Conservation (phyloP, 805 yeast genomes). For the Wilhelminamyces savonicus region DNA sequence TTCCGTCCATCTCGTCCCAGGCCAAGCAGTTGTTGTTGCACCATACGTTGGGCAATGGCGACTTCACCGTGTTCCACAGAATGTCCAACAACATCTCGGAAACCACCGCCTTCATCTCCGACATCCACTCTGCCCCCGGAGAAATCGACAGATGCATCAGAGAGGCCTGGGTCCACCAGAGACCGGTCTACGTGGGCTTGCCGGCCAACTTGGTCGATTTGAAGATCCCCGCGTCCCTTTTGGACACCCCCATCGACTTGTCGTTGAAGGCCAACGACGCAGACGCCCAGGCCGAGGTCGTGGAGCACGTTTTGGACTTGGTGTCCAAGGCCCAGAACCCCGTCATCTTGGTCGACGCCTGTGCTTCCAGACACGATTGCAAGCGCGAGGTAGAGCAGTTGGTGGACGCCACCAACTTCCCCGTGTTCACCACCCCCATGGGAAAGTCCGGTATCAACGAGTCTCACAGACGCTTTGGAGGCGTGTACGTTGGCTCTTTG, state of each 20-base stretch:
- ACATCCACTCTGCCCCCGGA: conserved; percentile 58
- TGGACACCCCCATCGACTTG: conserved; percentile 63
- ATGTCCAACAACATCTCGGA: conserved; percentile 72
- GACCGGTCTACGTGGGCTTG: conserved; percentile 78
- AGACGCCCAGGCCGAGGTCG: conserved; percentile 59
- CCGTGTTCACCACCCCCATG: conserved; percentile 84
- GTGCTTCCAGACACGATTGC: conserved; percentile 74
- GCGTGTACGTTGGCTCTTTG: conserved; percentile 81
- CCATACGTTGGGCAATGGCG: conserved; percentile 82
- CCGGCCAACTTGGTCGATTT: conserved; percentile 78
- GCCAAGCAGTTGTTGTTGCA: conserved; percentile 68
- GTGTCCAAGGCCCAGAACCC: conserved; percentile 61
- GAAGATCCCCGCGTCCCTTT: conserved; percentile 47
- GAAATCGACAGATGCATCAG: conserved; percentile 71
- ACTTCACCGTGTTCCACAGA: conserved; percentile 69
- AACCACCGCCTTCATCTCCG: conserved; percentile 59
- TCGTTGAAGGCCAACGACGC: conserved; percentile 50
- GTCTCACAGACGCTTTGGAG: conserved; percentile 57
- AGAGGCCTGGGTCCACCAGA: conserved; percentile 62
- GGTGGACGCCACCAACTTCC: conserved; percentile 66
- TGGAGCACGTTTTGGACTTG: conserved; percentile 43
- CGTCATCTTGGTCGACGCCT: conserved; percentile 76
- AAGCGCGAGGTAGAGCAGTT: conserved; percentile 56
- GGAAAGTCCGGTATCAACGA: conserved; percentile 81
- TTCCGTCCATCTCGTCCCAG: conserved; percentile 71